Percentiles rank a stretch among this genome's conserved stretches.
These are phyloP conservation scores for Colletotrichum aenigma DNA, from an alignment of 2,329 filamentous ascomycete species.

Conservation along the genomic window DNA sequence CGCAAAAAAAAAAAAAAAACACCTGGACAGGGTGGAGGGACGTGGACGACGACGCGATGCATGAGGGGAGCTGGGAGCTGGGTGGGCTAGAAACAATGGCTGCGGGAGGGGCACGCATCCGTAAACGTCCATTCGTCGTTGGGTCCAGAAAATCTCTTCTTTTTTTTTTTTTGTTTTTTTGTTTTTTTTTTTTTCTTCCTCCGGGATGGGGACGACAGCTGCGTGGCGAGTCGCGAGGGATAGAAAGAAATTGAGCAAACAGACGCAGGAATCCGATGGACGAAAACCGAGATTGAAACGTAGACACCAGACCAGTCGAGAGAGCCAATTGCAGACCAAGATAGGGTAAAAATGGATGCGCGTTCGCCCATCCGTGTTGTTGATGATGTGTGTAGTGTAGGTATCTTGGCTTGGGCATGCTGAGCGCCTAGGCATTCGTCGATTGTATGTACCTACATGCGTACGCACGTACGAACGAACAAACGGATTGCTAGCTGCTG, in stretches of 20 bases:
- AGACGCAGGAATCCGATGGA: slow-evolving; percentile 3
- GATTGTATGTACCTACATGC: background rate
- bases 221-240: background rate
- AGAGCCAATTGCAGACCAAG: background rate
- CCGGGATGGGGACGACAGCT: background rate
- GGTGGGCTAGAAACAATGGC: background rate
- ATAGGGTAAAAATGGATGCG: background rate
- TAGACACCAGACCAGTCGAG: background rate
- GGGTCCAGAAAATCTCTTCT: background rate
- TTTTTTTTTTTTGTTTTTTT: background rate
- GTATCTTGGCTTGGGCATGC: background rate
- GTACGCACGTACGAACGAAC: background rate
- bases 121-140: background rate
- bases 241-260: background rate
- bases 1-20: background rate
- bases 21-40: background rate
- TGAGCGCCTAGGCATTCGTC: background rate
- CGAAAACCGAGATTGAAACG: background rate
- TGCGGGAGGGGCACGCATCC: background rate
- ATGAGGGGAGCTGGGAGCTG: background rate
- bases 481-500: background rate
- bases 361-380: background rate
- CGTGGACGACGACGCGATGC: background rate
- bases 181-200: no score
- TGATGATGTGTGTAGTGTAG: background rate